phyloP scores from a whole-genome alignment of 2,329 filamentous ascomycete genomes.

The Fusarium sororula region DNA sequence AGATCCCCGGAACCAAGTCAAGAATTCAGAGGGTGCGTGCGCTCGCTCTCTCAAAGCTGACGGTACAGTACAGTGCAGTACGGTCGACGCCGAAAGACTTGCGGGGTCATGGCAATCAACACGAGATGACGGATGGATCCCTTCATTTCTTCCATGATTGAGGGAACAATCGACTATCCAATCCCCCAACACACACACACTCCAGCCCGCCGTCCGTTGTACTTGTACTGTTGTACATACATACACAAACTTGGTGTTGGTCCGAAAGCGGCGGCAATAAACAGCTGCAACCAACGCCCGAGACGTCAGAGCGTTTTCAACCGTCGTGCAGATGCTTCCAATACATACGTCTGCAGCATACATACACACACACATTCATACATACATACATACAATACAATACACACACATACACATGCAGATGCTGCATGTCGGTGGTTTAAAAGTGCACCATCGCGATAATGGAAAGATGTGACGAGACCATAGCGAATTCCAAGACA shows the following conservation, averaged over 20 bases:
- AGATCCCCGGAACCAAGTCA: constrained; percentile 29
- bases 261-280: constrained; percentile 7
- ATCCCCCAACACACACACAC: background rate
- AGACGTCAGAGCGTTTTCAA: constrained; percentile 15
- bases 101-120: constrained; percentile 43
- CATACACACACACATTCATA: background rate
- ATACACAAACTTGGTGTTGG: background rate
- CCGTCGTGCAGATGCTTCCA: constrained; percentile 25
- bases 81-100: constrained; percentile 40
- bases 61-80: constrained; percentile 37
- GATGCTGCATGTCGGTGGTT: background rate
- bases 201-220: constrained; percentile 15
- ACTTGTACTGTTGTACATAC: background rate
- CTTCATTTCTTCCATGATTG: constrained; percentile 37
- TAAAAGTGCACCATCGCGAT: background rate
- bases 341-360: background rate
- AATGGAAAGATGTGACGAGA: background rate
- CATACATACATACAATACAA: background rate
- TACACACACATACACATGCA: background rate
- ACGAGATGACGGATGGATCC: constrained; percentile 45
- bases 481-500: constrained; percentile 5
- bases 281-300: background rate
- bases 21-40: background rate
- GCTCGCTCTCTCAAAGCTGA: constrained; percentile 21
- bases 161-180: background rate